These are phyloP conservation scores for Ophiocordyceps sinensis DNA, from an alignment of 2,329 filamentous ascomycete genomes.

Conservation along the genomic window DNA sequence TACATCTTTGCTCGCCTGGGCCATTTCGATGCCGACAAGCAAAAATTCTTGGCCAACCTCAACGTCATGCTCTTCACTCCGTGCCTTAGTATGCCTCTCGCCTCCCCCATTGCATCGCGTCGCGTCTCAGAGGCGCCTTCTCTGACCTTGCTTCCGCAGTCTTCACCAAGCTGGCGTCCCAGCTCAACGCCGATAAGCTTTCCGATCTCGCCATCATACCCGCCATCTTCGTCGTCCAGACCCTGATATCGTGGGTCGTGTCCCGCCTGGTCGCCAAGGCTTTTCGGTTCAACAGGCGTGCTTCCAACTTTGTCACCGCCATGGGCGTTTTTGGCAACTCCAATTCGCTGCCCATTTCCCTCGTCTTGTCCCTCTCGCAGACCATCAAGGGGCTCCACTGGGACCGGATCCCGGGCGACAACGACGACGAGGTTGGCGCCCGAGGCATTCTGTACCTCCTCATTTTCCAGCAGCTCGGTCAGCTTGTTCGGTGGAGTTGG, in stretches of 20 bases:
- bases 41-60: conserved; percentile 92
- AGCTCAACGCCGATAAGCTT: conserved; percentile 83
- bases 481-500: conserved; percentile 95
- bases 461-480: conserved; percentile 94
- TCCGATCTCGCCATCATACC: conserved; percentile 86
- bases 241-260: conserved; percentile 69
- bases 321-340: conserved; percentile 98
- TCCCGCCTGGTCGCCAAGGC: conserved; percentile 55
- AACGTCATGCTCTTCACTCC: conserved; percentile 96
- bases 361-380: conserved; percentile 85
- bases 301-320: conserved; percentile 86
- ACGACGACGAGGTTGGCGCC: conserved; percentile 86
- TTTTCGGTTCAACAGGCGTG: conserved; percentile 71
- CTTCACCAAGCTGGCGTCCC: conserved; percentile 91
- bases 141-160: conserved; percentile 36
- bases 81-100: conserved; percentile 60
- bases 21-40: conserved; percentile 88
- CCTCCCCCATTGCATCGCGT: not conserved
- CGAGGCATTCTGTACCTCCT: conserved; percentile 89
- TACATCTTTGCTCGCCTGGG: conserved; percentile 84
- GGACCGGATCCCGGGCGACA: conserved; percentile 81
- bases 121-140: not conserved
- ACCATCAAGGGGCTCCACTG: conserved; percentile 87
- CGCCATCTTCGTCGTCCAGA: conserved; percentile 84
- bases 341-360: conserved; percentile 91